Percentiles rank a stretch among this genome's conserved stretches.
Conservation (phyloP, 179 eudicot species). For the Patellifolia procumbens region DNA sequence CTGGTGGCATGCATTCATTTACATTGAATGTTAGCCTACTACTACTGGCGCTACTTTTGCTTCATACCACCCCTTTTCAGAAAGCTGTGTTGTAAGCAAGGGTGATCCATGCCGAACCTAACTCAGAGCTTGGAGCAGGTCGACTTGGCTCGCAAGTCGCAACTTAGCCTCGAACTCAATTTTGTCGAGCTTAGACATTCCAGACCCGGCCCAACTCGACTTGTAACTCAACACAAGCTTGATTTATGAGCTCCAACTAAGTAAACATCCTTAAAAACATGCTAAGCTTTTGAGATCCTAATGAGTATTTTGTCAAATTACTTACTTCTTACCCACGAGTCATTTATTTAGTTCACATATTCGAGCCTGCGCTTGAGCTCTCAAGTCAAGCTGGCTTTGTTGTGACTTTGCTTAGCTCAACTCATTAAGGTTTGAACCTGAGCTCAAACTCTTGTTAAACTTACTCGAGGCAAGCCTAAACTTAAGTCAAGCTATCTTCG, state of each 20-base stretch:
- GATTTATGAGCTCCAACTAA: background rate
- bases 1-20: background rate
- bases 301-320: background rate
- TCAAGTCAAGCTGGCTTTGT: background rate
- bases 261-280: background rate
- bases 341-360: background rate
- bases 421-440: no score
- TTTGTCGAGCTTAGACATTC: background rate
- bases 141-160: background rate
- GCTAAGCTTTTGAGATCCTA: background rate
- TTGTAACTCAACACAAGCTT: background rate
- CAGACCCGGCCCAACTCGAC: slow-evolving; percentile 3
- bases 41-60: no score
- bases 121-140: background rate
- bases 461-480: background rate
- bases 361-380: background rate
- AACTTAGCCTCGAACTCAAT: background rate
- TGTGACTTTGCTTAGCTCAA: no score
- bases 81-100: background rate
- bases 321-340: background rate
- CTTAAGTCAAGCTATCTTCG: no score
- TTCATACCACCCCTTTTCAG: background rate
- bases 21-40: background rate
- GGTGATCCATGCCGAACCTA: background rate
- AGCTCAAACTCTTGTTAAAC: background rate